These are phyloP conservation scores for Isabelozyma rhagii DNA, from an alignment of 805 yeast genomes.

Conservation along the genomic window DNA sequence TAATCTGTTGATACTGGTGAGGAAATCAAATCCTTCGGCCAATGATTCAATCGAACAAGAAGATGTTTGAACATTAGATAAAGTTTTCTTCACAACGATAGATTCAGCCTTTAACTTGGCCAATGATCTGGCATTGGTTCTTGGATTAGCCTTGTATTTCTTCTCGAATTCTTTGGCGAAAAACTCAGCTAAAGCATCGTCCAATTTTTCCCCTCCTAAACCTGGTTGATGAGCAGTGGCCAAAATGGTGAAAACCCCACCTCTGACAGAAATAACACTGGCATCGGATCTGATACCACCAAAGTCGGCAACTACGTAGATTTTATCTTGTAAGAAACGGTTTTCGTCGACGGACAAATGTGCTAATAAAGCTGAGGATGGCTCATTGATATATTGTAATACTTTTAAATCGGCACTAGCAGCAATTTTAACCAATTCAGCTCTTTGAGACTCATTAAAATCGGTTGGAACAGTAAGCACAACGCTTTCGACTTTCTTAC, in stretches of 20 bases:
- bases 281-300: slow-evolving; percentile 96
- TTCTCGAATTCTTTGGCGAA: slow-evolving; percentile 94
- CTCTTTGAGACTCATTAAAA: slow-evolving; percentile 71
- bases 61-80: slow-evolving; percentile 83
- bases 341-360: slow-evolving; percentile 55
- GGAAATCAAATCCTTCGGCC: slow-evolving; percentile 92
- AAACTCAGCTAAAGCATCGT: slow-evolving; percentile 71
- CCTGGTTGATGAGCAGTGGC: slow-evolving; percentile 79
- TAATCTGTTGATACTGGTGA: slow-evolving; percentile 88
- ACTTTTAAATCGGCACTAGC: slow-evolving; percentile 72
- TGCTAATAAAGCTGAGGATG: slow-evolving; percentile 86
- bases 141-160: slow-evolving; percentile 78
- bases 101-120: slow-evolving; percentile 87
- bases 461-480: slow-evolving; percentile 91
- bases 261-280: slow-evolving; percentile 88
- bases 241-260: slow-evolving; percentile 86
- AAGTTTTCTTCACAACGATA: slow-evolving; percentile 81
- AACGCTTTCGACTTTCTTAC: slow-evolving; percentile 73
- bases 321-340: slow-evolving; percentile 57
- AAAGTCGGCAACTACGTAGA: slow-evolving; percentile 90
- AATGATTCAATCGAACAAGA: slow-evolving; percentile 92
- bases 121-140: slow-evolving; percentile 73
- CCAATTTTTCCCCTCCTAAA: slow-evolving; percentile 87
- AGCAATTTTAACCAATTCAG: slow-evolving; percentile 59
- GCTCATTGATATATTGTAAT: slow-evolving; percentile 87